Base-by-base conservation (phyloP, 2,329 filamentous ascomycete genomes). In the Alternaria ethzedia region DNA sequence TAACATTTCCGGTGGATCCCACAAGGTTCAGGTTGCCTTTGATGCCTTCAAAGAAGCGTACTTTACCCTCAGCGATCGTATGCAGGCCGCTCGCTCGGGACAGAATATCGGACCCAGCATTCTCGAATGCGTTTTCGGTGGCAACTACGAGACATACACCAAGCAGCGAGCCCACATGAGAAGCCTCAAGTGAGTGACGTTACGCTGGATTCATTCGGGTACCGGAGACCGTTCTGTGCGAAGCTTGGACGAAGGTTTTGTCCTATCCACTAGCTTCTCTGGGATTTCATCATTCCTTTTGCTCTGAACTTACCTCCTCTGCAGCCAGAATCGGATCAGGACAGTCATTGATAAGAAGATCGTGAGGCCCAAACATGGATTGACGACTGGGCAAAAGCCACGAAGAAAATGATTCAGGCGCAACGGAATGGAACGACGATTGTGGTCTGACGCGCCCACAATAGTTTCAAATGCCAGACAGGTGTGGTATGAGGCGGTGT, bases 1-100 rank as follows among this genome's bases (percentile, higher is more conserved):
- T 77, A 96, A 99, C 74, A 96, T 99, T 25, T 90, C 96, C 0
- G 94, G 94, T 10, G 94, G 94, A 10, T 96, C 94, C 0, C 86
- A 84, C 49, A 91, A 92, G 68, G 92, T 91, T 8, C 69, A 80
- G 0, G 83, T 87, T 9, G 91, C 97, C 52, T 83, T 92, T 68
- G 77, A 83, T n/a, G 84, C 86, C 12, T 98, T 99, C 78, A 82
- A 86, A 1, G 81, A 88, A 12, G 78, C 76, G 9, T 71, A 78
- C 57, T 55, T 60, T 9, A 65, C 66, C 3, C 65, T 81, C 15
- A 82, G 85, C 50, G 78, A 86, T 4, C 86, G 87, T 30, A 89
- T 95, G 84, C 61, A 78, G 3, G 66, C 64, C 11, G 45, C 67
- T 9, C 57, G 63, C 13, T 60, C 70, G 28, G 70, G 67, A 25